Percentiles rank a stretch among this genome's conserved stretches.
phyloP scores from a whole-genome alignment of 2,329 filamentous ascomycete species.

The Colletotrichum lentis region DNA sequence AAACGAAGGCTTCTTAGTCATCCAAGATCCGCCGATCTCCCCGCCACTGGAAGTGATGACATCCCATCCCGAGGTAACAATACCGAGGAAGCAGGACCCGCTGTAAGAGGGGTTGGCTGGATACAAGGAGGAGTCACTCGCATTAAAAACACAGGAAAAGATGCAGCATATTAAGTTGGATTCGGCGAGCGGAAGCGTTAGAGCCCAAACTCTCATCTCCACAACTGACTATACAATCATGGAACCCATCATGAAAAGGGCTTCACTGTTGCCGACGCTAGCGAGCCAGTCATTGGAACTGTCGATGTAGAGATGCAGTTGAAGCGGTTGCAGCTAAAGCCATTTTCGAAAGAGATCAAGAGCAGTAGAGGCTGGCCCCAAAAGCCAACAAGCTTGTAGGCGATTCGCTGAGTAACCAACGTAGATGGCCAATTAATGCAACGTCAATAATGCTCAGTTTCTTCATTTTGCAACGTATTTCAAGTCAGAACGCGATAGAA shows the following conservation, averaged over 20 bases:
- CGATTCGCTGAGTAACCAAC: slow-evolving; percentile 49
- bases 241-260: background rate
- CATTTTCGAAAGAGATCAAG: no score
- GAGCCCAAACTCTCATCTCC: no score
- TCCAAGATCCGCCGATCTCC: background rate
- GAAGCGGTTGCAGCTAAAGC: no score
- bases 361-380: background rate
- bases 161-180: background rate
- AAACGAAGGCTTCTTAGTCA: background rate
- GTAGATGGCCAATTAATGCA: slow-evolving; percentile 44
- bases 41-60: background rate
- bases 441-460: background rate
- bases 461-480: background rate
- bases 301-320: no score
- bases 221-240: background rate
- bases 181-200: background rate
- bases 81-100: background rate
- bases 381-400: background rate
- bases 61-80: slow-evolving; percentile 3
- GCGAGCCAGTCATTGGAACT: background rate
- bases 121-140: background rate
- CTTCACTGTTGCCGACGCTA: no score
- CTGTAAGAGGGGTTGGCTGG: background rate
- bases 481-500: background rate
- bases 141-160: no score